Percentiles rank a stretch among this genome's conserved stretches.
phyloP scores from a whole-genome alignment of 192 early-diverging fungal genomes.

The Pilaira anomala region DNA sequence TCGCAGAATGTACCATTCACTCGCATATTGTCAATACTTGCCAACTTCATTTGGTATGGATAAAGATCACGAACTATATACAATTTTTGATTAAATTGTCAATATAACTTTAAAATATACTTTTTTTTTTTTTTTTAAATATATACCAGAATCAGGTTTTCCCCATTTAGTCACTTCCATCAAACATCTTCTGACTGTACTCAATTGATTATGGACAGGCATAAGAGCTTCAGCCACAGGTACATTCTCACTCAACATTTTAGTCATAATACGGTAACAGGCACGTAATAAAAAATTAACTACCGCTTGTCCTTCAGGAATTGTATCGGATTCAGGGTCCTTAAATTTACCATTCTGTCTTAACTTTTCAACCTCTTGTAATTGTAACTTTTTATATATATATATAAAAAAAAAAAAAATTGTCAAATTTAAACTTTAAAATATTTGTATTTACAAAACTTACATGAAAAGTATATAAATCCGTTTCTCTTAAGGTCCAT shows the following conservation, averaged over 20 bases:
- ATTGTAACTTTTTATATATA: conserved; percentile 47
- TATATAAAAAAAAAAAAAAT: background rate
- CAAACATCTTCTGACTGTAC: conserved; percentile 76
- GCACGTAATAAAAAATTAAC: conserved; percentile 74
- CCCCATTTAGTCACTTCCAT: conserved; percentile 80
- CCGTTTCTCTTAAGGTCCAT: conserved; percentile 79
- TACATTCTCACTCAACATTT: conserved; percentile 74
- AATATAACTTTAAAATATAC: background rate
- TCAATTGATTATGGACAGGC: conserved; percentile 82
- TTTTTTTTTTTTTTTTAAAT: no score
- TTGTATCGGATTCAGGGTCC: conserved; percentile 55
- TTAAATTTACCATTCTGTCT: conserved; percentile 84
- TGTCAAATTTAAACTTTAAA: conserved; percentile 15
- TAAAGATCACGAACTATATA: conserved; percentile 1
- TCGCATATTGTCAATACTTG: conserved; percentile 77
- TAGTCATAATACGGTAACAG: conserved; percentile 83
- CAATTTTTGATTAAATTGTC: background rate
- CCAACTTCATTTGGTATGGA: conserved; percentile 81
- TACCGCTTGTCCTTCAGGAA: conserved; percentile 75
- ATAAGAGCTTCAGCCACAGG: conserved; percentile 80
- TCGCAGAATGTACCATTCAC: conserved; percentile 84
- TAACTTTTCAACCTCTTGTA: conserved; percentile 80
- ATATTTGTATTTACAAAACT: background rate
- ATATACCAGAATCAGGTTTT: conserved; percentile 61
- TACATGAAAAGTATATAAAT: conserved; percentile 71